Evolutionary conservation across 2,329 filamentous ascomycete species (phyloP).

Genomic region (Sphaerulina vaccinii): DNA sequence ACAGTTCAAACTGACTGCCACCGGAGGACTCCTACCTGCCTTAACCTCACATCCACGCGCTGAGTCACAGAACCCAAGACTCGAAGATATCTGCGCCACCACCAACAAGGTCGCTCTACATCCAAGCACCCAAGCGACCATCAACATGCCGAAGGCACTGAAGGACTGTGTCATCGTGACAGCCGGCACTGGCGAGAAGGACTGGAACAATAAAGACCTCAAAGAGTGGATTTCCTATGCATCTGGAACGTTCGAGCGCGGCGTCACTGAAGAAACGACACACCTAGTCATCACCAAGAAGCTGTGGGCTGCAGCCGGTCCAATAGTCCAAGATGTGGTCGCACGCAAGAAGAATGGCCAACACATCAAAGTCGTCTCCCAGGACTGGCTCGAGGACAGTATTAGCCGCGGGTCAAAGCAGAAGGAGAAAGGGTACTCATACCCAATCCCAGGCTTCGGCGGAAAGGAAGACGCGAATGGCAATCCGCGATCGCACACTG

Average conservation of each 20-base stretch:
- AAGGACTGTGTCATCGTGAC: constrained; percentile 22
- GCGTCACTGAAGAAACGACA: constrained; percentile 59
- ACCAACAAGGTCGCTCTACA: too few relatives aligned
- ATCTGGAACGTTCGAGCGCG: constrained; percentile 56
- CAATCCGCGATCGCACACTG: constrained; percentile 26
- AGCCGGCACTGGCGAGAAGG: constrained; percentile 13
- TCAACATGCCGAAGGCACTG: constrained; percentile 23
- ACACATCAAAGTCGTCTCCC: constrained; percentile 41
- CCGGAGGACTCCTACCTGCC: too few relatives aligned
- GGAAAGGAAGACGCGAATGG: constrained; percentile 34
- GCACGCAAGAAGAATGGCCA: constrained; percentile 15
- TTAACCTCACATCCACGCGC: too few relatives aligned
- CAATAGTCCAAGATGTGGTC: constrained; percentile 17
- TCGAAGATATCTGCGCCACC: too few relatives aligned
- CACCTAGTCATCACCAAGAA: constrained; percentile 69
- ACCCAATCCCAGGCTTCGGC: constrained; percentile 14
- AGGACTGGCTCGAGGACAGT: constrained; percentile 51
- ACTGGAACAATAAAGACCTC: constrained; percentile 40
- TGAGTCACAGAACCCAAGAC: too few relatives aligned
- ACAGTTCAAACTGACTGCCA: too few relatives aligned
- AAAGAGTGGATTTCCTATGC: constrained; percentile 64
- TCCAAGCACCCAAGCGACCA: too few relatives aligned
- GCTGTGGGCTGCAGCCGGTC: constrained; percentile 48
- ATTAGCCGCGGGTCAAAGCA: constrained; percentile 40
- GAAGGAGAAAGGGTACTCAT: constrained; percentile 18